A percentile compares a stretch with the other conserved stretches of the same genome.
These are phyloP conservation scores for Kodamaea restingae DNA, from an alignment of 805 yeast genomes.

Conservation along the genomic window DNA sequence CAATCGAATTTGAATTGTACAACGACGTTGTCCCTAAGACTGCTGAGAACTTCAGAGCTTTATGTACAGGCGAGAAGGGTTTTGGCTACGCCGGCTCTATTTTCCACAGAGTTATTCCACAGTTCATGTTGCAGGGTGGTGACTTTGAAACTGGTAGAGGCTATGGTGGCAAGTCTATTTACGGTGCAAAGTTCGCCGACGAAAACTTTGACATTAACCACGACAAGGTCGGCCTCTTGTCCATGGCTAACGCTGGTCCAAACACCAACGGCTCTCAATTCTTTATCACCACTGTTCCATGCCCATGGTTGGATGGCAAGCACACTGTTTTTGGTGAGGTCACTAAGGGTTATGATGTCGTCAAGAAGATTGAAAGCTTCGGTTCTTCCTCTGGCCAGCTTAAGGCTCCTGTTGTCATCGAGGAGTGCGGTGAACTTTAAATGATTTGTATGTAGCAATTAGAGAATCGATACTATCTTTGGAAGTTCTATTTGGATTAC, in stretches of 20 bases:
- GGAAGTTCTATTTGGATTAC: no score
- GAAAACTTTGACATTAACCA: slow-evolving; percentile 72
- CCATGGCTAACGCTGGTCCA: slow-evolving; percentile 94
- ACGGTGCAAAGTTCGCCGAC: slow-evolving; percentile 63
- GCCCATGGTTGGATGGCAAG: slow-evolving; percentile 27
- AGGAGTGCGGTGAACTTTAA: slow-evolving; percentile 25
- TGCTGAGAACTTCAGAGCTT: slow-evolving; percentile 75
- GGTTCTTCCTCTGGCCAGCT: slow-evolving; percentile 21
- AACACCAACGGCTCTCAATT: slow-evolving; percentile 91
- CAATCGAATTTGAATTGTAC: slow-evolving; percentile 40
- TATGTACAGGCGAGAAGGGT: slow-evolving; percentile 92
- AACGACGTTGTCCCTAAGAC: slow-evolving; percentile 66
- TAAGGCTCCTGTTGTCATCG: slow-evolving; percentile 19
- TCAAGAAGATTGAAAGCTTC: slow-evolving; percentile 22
- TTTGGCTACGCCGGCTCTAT: slow-evolving; percentile 79
- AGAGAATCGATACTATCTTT: no score
- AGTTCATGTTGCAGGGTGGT: slow-evolving; percentile 91
- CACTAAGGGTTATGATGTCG: slow-evolving; percentile 22
- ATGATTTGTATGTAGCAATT: background rate
- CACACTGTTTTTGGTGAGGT: slow-evolving; percentile 28
- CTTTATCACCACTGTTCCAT: slow-evolving; percentile 70
- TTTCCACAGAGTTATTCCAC: slow-evolving; percentile 97
- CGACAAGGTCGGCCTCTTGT: slow-evolving; percentile 74
- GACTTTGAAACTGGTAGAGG: slow-evolving; percentile 81
- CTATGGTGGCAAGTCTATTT: slow-evolving; percentile 87